phyloP scores from a whole-genome alignment of 345 rosid genomes.

The Eucalyptus fibrosa region DNA sequence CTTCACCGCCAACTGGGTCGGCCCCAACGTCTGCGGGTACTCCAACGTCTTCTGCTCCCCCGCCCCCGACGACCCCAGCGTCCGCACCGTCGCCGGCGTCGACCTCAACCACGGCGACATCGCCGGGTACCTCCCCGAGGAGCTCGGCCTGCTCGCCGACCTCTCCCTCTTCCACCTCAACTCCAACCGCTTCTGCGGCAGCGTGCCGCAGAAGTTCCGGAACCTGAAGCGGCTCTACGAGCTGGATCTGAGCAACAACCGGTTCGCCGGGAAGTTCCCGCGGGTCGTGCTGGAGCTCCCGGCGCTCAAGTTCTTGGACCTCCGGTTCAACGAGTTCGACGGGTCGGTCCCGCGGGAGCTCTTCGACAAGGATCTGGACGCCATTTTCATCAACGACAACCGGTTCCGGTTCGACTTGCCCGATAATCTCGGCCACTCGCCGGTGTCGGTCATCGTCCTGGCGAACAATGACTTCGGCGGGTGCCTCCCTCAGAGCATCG shows the following conservation, averaged over 20 bases:
- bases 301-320: constrained; percentile 51
- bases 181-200: constrained; percentile 64
- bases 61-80: constrained; percentile 34
- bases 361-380: constrained; percentile 47
- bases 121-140: constrained; percentile 61
- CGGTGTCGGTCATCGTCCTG: constrained; percentile 62
- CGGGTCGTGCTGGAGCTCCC: constrained; percentile 41
- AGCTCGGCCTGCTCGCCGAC: constrained; percentile 59
- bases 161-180: constrained; percentile 72
- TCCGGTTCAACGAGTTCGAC: constrained; percentile 70
- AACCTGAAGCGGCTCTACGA: constrained; percentile 40
- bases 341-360: constrained; percentile 51
- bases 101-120: constrained; percentile 78
- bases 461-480: constrained; percentile 69
- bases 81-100: constrained; percentile 64
- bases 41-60: constrained; percentile 43
- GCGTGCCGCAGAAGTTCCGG: constrained; percentile 34
- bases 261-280: constrained; percentile 65
- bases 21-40: constrained; percentile 61
- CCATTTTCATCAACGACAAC: constrained; percentile 62
- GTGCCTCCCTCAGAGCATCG: constrained; percentile 56
- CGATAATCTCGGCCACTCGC: constrained; percentile 58
- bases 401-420: constrained; percentile 58
- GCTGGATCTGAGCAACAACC: constrained; percentile 74
- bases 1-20: constrained; percentile 40